phyloP scores from a whole-genome alignment of 768 basidiomycete species.

The Trichaptum fuscoviolaceum region DNA sequence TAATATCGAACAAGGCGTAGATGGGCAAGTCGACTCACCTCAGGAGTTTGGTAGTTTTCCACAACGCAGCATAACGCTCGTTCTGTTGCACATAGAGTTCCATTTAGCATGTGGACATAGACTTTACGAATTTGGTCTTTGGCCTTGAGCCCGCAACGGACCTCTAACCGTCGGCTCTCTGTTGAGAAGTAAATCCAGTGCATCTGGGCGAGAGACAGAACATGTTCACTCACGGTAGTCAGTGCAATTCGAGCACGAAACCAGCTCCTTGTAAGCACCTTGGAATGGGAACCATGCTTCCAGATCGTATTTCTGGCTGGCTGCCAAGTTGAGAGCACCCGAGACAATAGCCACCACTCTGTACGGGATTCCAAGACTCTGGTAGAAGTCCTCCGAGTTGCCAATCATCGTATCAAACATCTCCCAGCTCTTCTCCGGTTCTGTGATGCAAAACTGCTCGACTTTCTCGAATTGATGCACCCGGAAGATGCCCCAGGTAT shows the following conservation, averaged over 20 bases:
- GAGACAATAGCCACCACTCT: conserved; percentile 93
- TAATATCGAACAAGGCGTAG: conserved; percentile 1
- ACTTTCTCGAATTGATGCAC: conserved; percentile 99
- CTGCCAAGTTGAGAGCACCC: conserved; percentile 94
- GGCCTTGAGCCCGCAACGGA: conserved; percentile 86
- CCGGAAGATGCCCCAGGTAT: conserved; percentile 99
- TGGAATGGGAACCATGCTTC: conserved; percentile 99
- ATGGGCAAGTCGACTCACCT: conserved; percentile 46
- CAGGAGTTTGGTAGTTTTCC: conserved; percentile 97
- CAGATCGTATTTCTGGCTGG: conserved; percentile 94
- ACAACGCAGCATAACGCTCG: conserved; percentile 94
- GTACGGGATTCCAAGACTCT: conserved; percentile 90
- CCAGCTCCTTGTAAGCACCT: conserved; percentile 92
- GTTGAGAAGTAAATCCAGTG: conserved; percentile 6
- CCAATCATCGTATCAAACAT: conserved; percentile 89
- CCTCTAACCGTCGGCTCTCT: conserved; percentile 93
- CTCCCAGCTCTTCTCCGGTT: conserved; percentile 91
- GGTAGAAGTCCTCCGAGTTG: conserved; percentile 91
- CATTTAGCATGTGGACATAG: conserved; percentile 99
- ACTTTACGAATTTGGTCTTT: conserved; percentile 88
- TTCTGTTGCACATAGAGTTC: conserved; percentile 95
- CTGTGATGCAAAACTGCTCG: conserved; percentile 94
- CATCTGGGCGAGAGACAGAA: background rate
- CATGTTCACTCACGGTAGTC: conserved; percentile 80
- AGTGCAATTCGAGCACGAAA: conserved; percentile 97